Evolutionary conservation across 768 basidiomycete species (phyloP), one percentile per base, ranked within the genome.

Genomic region (Cytidiella melzeri): DNA sequence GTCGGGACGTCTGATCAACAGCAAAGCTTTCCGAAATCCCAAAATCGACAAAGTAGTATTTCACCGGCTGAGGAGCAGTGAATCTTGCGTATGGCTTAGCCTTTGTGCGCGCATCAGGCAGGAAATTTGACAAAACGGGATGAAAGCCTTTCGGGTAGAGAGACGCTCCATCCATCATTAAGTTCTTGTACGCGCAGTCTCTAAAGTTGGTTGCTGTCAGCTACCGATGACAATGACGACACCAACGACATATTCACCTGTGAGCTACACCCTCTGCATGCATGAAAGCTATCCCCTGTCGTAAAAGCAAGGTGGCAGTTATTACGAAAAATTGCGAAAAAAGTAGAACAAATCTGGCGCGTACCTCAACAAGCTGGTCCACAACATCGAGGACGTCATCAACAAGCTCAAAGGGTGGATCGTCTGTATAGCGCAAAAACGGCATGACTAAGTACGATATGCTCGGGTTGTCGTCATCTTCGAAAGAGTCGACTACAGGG

Each of bases 361-460:
- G 19, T 34, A 53, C 52, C 50, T 63, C 55, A 3, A 61, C 45
- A 13, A 56, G 24, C 28, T 64, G 63, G n/a, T 41, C 42, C 7
- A 58, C 51, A 34, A 64, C 62, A 6, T 60, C 57, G 4, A 64
- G 23, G 15, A 58, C 54, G 27, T 64, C 56, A 9, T 54, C 54
- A 3, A 56, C 48, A 5, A 43, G 48, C 20, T 49, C 30, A 20
- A 64, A 48, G 1, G 30, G 53, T 0, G 63, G 63, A 15, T 55
- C 12, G 26, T 41, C 19, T 1, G 21, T 9, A 6, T 19, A 30
- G n/a, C n/a, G n/a, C n/a, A n/a, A n/a, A n/a, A n/a, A n/a, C n/a
- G n/a, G n/a, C n/a, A n/a, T n/a, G n/a, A n/a, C n/a, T n/a, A n/a
- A n/a, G n/a, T n/a, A n/a, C n/a, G n/a, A n/a, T n/a, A n/a, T n/a